Evolutionary conservation across 2,329 filamentous ascomycete genomes (phyloP), one percentile per base, ranked within the genome.

Genomic region (Grosmannia clavigera): DNA sequence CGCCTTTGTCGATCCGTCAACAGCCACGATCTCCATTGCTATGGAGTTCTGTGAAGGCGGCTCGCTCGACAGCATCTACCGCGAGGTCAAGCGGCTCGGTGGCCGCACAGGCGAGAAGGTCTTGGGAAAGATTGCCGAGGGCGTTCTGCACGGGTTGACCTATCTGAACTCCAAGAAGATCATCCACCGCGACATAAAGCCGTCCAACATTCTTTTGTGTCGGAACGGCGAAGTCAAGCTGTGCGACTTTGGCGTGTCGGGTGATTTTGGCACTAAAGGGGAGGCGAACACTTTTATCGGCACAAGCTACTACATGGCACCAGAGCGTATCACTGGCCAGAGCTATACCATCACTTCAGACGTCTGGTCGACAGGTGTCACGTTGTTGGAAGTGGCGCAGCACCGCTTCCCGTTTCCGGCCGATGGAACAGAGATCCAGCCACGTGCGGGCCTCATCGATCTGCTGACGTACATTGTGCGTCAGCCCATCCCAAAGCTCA

Each of bases 21-120:
- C 90, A 11, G 90, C 92, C 57, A 97, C 92, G 55, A 97, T 99
- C 66, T 96, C 90, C 55, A 99, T 99, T 69, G 92, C 91, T 61
- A 99, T 99, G 94, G 94, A 99, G 71, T 97, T 95, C 68, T 99
- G 94, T 71, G 94, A 97, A 74, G 94, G 94, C 61, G 94, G 94
- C 58, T 96, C 90, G 55, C 81, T 99, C 25, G 92, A 99, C 75
- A 94, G 90, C 70, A 94, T 99, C 65, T 99, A 99, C 77, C 90
- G 90, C 66, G 94, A 99, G 74, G 92, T 99, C 43, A 96, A 96
- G 77, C 90, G 94, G 67, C 82, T 97, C 2, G 92, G 92, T 51
- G 94, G 94, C 12, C 84, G 94, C 57, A 97, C 92, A 0, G 94
- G 94, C 65, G 94, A 99, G 72, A 99, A 97, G 71, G 94, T 99